Evolutionary conservation across 768 basidiomycete genomes (phyloP).

Genomic region (Glaciozyma martinii): DNA sequence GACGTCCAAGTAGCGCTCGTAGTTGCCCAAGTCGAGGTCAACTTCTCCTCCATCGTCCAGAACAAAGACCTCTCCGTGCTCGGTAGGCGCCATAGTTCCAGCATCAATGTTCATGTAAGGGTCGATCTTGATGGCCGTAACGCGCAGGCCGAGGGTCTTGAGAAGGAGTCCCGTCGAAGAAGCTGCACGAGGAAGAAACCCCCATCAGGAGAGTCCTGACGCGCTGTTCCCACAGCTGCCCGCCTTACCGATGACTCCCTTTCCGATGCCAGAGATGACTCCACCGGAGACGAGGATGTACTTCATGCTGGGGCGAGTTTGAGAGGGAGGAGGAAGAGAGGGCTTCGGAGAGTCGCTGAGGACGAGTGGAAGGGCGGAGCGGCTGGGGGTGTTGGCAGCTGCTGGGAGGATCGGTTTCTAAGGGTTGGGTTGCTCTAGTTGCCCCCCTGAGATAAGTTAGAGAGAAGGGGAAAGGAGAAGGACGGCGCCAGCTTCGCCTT

Average conservation of each 20-base stretch:
- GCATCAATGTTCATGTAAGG: constrained; percentile 99
- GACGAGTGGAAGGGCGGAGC: too few relatives aligned
- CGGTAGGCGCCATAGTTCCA: constrained; percentile 95
- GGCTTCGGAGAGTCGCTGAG: too few relatives aligned
- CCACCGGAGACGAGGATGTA: constrained; percentile 72
- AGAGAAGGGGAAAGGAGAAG: too few relatives aligned
- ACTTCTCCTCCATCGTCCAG: constrained; percentile 98
- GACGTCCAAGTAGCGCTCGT: constrained; percentile 93
- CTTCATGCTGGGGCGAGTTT: background rate
- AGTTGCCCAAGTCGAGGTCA: constrained; percentile 94
- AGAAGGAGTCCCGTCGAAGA: constrained; percentile 92
- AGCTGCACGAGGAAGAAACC: constrained; percentile 49
- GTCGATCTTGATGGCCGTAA: constrained; percentile 98
- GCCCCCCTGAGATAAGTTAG: too few relatives aligned
- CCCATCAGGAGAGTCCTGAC: background rate
- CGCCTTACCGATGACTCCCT: constrained; percentile 86
- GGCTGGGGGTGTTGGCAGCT: too few relatives aligned
- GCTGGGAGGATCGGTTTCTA: too few relatives aligned
- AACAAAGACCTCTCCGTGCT: constrained; percentile 98
- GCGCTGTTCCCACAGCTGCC: background rate
- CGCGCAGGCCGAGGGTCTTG: constrained; percentile 90
- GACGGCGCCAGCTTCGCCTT: too few relatives aligned
- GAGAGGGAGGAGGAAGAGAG: too few relatives aligned
- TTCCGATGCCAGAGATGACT: constrained; percentile 96
- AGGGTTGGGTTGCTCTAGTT: too few relatives aligned